phyloP scores from a whole-genome alignment of 2,329 filamentous ascomycete species.

The Trichoderma endophyticum region DNA sequence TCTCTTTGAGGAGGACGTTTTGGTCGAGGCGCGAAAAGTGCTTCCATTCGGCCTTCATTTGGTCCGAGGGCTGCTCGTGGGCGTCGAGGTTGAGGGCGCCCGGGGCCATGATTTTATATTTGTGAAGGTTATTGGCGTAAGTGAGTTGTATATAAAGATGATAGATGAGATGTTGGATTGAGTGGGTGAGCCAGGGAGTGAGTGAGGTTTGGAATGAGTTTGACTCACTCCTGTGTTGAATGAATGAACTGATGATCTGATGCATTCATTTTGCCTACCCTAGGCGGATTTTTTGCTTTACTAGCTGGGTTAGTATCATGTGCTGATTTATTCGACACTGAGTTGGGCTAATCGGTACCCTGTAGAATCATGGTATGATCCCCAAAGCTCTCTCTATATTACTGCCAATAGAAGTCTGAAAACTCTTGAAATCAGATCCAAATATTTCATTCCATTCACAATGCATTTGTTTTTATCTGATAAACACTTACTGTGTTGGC shows the following conservation, averaged over 20 bases:
- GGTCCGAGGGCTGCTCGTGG: constrained; percentile 71
- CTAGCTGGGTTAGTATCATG: neutral
- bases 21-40: constrained; percentile 61
- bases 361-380: neutral
- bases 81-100: constrained; percentile 60
- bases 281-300: neutral
- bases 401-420: neutral
- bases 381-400: neutral
- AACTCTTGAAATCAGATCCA: neutral
- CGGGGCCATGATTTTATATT: constrained; percentile 24
- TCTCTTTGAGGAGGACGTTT: constrained; percentile 48
- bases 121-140: neutral
- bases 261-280: neutral
- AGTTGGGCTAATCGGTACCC: neutral
- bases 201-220: neutral
- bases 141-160: neutral
- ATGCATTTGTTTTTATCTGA: neutral
- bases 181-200: neutral
- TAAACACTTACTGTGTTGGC: neutral
- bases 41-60: constrained; percentile 72
- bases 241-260: neutral
- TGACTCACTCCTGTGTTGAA: neutral
- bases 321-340: neutral
- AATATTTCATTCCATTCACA: neutral
- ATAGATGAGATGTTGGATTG: neutral